Evolutionary conservation across 371 early-diverging fungal genomes (phyloP), one percentile per base, ranked within the genome.

Genomic region (Dichotomocladium elegans): DNA sequence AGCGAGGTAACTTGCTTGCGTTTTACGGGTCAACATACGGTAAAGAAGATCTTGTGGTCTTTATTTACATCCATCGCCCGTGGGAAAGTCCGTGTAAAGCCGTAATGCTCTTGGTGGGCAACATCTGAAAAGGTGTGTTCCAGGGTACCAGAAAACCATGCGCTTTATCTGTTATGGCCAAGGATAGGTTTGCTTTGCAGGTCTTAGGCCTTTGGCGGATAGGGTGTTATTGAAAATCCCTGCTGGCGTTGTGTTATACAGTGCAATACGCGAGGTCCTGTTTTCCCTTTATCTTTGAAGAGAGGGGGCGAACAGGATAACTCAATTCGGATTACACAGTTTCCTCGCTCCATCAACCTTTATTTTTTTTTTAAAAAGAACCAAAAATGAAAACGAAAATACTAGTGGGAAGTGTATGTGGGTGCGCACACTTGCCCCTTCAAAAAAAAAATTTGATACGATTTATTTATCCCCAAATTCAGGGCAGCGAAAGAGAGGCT

Each of bases 11-110:
- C 15, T 37, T 37, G 37, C 37, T 37, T 37, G 37, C 37, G 37
- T 37, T 37, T n/a, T 37, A 37, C 37, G 37, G 37, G 37, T 37
- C 37, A 37, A 37, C 37, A 37, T 37, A 37, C 37, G 37, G 37
- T 37, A 21, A 37, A n/a, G 37, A 37, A 17, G 37, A n/a, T 37
- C 14, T 37, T 37, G 37, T 37, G 8, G 37, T 37, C 37, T 37
- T 21, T 37, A 37, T 21, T 37, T 21, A 17, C 21, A n/a, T 37
- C 17, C 21, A 37, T 37, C 37, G 37, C 37, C 37, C 37, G 37
- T 37, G 37, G 37, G 37, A 37, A 37, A 37, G 37, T 37, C 37
- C 37, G 37, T 21, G 37, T 17, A 37, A 17, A 37, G 37, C 37
- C 37, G 21, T 21, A 37, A 37, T 37, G 37, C 37, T 37, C 21